Evolutionary conservation across 805 yeast genomes (phyloP).

Genomic region (Sugiyamaella mastotermitis): DNA sequence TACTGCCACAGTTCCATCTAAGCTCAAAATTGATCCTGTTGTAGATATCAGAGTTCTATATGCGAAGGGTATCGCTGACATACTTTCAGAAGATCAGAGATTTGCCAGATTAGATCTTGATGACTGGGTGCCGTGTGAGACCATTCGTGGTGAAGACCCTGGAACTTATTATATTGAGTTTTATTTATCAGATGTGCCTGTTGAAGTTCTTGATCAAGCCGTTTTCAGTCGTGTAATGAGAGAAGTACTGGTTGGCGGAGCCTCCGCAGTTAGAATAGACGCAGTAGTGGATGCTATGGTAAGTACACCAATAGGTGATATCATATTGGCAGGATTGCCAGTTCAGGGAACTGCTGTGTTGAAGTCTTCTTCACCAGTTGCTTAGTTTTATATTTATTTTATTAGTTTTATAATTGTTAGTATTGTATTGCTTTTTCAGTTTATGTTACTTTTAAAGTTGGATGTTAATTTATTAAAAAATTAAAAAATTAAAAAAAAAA

Average conservation of each 20-base stretch:
- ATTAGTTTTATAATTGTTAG: too few relatives aligned
- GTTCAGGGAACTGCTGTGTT: constrained; percentile 21
- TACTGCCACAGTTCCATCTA: constrained; percentile 21
- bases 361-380: background rate
- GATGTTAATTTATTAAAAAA: too few relatives aligned
- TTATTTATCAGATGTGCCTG: constrained; percentile 37
- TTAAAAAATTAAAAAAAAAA: background rate
- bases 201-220: constrained; percentile 37
- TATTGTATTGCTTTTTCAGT: too few relatives aligned
- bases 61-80: constrained; percentile 38
- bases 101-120: constrained; percentile 41
- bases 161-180: constrained; percentile 33
- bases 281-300: constrained; percentile 35
- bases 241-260: constrained; percentile 37
- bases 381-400: background rate
- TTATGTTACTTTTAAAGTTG: too few relatives aligned
- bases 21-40: constrained; percentile 18
- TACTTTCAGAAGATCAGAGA: constrained; percentile 34
- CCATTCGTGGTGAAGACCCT: constrained; percentile 17
- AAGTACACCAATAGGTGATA: constrained; percentile 29
- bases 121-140: constrained; percentile 42
- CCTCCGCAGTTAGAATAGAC: constrained; percentile 32
- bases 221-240: constrained; percentile 40
- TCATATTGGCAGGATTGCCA: constrained; percentile 21
- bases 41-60: constrained; percentile 30